Percentiles rank a stretch among this genome's conserved stretches.
These are phyloP conservation scores for Taphrina pruni DNA, from an alignment of 1,139 yeast genomes.

Conservation along the genomic window DNA sequence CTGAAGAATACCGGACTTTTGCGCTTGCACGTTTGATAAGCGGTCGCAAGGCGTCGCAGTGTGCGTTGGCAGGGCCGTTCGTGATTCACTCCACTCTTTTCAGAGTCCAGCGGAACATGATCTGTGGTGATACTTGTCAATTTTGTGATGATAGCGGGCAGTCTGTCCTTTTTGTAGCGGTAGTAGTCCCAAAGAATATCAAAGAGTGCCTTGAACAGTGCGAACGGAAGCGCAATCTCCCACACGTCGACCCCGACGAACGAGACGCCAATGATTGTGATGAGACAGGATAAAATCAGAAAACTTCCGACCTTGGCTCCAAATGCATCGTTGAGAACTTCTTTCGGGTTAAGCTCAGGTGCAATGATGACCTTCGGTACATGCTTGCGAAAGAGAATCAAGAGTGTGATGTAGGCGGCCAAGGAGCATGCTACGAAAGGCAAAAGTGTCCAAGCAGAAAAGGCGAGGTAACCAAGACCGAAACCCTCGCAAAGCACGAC, in stretches of 20 bases:
- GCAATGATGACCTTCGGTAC: constrained; percentile 35
- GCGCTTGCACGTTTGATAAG: neutral
- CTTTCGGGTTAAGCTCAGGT: constrained; percentile 40
- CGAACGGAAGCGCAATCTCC: constrained; percentile 41
- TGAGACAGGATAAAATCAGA: constrained; percentile 29
- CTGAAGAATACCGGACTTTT: constrained; percentile 34
- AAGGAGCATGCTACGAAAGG: constrained; percentile 39
- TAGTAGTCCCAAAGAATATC: constrained; percentile 39
- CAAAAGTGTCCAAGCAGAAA: constrained; percentile 38
- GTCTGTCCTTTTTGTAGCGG: constrained; percentile 27
- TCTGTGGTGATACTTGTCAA: neutral
- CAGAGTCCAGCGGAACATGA: neutral
- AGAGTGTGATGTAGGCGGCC: constrained; percentile 24
- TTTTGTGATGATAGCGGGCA: constrained; percentile 14
- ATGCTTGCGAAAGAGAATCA: constrained; percentile 29
- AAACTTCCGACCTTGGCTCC: constrained; percentile 37
- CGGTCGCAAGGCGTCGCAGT: neutral
- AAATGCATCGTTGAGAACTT: constrained; percentile 37
- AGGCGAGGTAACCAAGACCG: constrained; percentile 37
- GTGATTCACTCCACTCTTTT: neutral
- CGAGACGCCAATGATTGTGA: constrained; percentile 36
- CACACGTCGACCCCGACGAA: constrained; percentile 41
- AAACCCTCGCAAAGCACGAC: constrained; percentile 42
- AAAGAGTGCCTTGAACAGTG: constrained; percentile 32
- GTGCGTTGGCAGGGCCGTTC: neutral